Evolutionary conservation across 2,329 filamentous ascomycete species (phyloP).

Genomic region (Xylariaceae sp.): DNA sequence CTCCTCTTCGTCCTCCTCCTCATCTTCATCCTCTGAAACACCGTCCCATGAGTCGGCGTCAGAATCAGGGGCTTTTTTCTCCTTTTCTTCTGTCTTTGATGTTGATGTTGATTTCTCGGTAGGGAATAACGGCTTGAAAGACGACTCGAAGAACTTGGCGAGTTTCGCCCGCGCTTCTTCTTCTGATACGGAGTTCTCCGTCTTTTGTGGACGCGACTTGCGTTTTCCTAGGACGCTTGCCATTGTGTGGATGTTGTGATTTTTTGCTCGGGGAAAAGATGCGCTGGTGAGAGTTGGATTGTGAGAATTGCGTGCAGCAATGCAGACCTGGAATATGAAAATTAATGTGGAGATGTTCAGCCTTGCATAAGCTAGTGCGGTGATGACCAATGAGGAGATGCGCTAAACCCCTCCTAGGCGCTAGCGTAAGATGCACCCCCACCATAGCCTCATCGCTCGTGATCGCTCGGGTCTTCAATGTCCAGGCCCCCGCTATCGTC

Average conservation of each 20-base stretch:
- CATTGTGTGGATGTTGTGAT: constrained; percentile 31
- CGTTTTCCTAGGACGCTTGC: constrained; percentile 46
- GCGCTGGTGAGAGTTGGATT: neutral
- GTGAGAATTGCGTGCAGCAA: neutral
- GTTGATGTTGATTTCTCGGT: constrained; percentile 18
- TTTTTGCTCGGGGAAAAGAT: neutral
- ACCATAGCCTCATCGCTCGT: neutral
- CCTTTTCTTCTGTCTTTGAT: constrained; percentile 32
- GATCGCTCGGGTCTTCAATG: neutral
- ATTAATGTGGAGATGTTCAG: constrained; percentile 16
- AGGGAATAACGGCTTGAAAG: constrained; percentile 65
- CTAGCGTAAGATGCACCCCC: neutral
- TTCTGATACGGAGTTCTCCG: constrained; percentile 31
- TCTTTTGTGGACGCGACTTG: constrained; percentile 35
- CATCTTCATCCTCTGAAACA: constrained; percentile 47
- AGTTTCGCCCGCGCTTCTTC: constrained; percentile 69
- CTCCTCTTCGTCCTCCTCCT: constrained; percentile 24
- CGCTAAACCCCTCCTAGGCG: neutral
- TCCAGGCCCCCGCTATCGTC: neutral
- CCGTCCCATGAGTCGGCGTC: constrained; percentile 18
- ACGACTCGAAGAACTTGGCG: constrained; percentile 77
- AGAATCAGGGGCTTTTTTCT: constrained; percentile 18
- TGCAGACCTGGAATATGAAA: constrained; percentile 7
- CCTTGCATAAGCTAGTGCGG: constrained; percentile 5
- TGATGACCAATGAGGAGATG: constrained; percentile 20